phyloP scores from a whole-genome alignment of 1,284 basidiomycete genomes.

The Sanghuangporus baumii region DNA sequence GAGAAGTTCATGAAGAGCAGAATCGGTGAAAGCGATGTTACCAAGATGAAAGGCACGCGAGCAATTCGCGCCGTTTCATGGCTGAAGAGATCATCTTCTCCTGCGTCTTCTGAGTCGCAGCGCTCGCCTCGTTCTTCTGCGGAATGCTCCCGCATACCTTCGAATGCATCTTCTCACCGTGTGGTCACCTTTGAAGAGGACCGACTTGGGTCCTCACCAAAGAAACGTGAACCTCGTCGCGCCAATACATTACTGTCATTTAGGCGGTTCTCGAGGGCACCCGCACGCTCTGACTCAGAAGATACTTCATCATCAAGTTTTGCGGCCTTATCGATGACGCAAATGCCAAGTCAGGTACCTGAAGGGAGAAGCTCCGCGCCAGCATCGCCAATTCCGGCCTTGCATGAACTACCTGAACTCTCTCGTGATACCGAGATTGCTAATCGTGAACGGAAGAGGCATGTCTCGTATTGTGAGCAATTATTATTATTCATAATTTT shows the following conservation, averaged over 20 bases:
- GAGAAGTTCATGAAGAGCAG: not conserved
- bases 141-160: not conserved
- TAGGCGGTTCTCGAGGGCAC: not conserved
- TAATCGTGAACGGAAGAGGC: not conserved
- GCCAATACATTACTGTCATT: slow-evolving; percentile 2
- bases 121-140: not conserved
- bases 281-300: not conserved
- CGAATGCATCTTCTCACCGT: not conserved
- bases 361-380: not conserved
- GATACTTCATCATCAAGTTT: not conserved
- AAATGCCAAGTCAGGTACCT: not conserved
- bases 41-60: not conserved
- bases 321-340: not conserved
- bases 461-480: not conserved
- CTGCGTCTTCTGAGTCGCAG: not conserved
- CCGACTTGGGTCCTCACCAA: not conserved
- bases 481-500: not conserved
- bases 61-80: not conserved
- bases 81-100: not conserved
- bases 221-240: not conserved
- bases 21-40: not conserved
- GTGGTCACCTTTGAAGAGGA: not conserved
- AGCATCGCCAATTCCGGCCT: not conserved
- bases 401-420: not conserved
- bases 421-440: not conserved